Conservation (phyloP, 2,329 filamentous ascomycete genomes). For the Phoma herbarum region DNA sequence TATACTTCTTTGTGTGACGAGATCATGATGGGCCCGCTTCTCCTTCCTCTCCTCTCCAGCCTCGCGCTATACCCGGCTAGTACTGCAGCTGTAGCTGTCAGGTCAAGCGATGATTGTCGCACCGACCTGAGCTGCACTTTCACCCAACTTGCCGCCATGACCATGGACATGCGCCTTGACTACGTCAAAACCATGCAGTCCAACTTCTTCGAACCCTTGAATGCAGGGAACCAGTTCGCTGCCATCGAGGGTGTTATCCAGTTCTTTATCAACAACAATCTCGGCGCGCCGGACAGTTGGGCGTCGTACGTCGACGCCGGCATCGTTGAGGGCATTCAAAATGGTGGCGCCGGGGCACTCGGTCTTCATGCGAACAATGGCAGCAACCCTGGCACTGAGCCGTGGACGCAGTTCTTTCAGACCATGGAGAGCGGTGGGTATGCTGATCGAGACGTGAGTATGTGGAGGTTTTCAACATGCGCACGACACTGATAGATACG, state of each 20-base stretch:
- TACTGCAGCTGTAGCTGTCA: background rate
- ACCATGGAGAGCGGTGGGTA: background rate
- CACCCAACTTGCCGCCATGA: conserved; percentile 2
- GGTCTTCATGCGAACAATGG: background rate
- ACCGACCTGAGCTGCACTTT: conserved; percentile 4
- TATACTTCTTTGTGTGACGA: background rate
- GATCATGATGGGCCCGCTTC: background rate
- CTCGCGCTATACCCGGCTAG: background rate
- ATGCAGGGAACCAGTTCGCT: conserved; percentile 1
- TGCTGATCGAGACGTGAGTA: background rate
- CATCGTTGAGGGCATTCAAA: conserved; percentile 10
- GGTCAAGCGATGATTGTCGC: background rate
- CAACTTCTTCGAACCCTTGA: background rate
- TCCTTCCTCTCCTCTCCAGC: background rate
- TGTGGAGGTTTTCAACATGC: too few relatives aligned
- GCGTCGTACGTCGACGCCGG: conserved; percentile 3
- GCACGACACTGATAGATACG: too few relatives aligned
- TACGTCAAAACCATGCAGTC: conserved; percentile 10
- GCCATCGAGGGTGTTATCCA: conserved; percentile 7
- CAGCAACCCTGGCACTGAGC: conserved; percentile 4
- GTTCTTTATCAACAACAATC: conserved; percentile 8
- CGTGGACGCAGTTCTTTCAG: conserved; percentile 4
- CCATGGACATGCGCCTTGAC: conserved; percentile 3
- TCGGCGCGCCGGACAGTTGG: conserved; percentile 3
- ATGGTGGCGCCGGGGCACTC: background rate